phyloP scores from a whole-genome alignment of 1,284 basidiomycete species.

The Cryptococcus floricola region DNA sequence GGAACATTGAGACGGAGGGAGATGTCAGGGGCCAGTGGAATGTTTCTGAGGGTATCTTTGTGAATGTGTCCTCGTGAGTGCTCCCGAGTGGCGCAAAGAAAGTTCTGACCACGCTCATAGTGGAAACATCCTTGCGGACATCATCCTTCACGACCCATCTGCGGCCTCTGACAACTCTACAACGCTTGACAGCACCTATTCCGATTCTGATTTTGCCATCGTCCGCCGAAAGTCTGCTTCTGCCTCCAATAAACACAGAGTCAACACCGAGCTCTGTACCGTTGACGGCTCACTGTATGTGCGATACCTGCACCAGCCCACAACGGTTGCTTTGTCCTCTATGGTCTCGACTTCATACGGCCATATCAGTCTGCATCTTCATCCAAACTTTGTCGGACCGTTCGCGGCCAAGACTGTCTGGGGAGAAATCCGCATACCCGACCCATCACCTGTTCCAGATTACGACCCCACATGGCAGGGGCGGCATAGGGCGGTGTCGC shows the following conservation, averaged over 20 bases:
- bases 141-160: constrained; percentile 38
- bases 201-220: constrained; percentile 3
- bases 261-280: constrained; percentile 39
- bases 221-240: constrained; percentile 2
- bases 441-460: constrained; percentile 4
- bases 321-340: constrained; percentile 28
- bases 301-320: constrained; percentile 41
- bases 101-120: constrained; percentile 7
- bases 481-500: constrained; percentile 19
- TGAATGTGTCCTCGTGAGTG: constrained; percentile 44
- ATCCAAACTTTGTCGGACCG: constrained; percentile 45
- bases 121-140: constrained; percentile 36
- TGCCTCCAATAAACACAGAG: constrained; percentile 12
- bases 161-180: constrained; percentile 12
- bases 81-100: neutral
- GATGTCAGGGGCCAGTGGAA: constrained; percentile 44
- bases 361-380: constrained; percentile 33
- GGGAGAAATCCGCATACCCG: constrained; percentile 34
- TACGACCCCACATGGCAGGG: constrained; percentile 24
- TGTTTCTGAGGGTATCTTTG: constrained; percentile 32
- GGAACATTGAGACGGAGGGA: constrained; percentile 28
- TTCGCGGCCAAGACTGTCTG: constrained; percentile 38
- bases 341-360: constrained; percentile 32
- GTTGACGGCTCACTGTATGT: constrained; percentile 39
- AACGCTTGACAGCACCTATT: constrained; percentile 1